These are phyloP conservation scores for Corniculantispora saksenae DNA, from an alignment of 2,329 filamentous ascomycete species.

Conservation along the genomic window DNA sequence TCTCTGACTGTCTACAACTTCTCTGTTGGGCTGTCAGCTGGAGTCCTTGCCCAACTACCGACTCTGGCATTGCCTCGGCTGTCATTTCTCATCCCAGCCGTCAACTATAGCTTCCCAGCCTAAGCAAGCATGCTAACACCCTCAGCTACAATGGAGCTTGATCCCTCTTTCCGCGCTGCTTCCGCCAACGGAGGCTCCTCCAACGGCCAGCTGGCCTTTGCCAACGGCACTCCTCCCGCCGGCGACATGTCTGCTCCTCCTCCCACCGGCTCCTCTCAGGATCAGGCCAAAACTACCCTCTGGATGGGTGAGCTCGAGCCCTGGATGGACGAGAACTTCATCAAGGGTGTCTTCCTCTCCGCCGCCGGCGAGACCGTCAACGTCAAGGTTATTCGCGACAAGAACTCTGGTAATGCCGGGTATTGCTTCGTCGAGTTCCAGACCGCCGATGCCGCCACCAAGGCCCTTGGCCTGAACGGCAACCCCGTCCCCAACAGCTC, in stretches of 20 bases:
- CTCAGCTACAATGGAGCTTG: constrained; percentile 35
- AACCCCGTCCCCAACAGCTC: constrained; percentile 89
- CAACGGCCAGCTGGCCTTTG: constrained; percentile 37
- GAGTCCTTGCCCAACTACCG: too few relatives aligned
- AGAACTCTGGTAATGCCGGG: constrained; percentile 96
- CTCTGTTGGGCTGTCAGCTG: too few relatives aligned
- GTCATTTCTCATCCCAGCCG: too few relatives aligned
- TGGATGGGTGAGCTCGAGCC: constrained; percentile 97
- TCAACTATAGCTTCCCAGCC: not conserved
- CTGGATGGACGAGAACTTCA: constrained; percentile 99
- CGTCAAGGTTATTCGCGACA: constrained; percentile 99
- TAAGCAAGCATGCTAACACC: not conserved
- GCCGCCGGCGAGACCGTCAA: constrained; percentile 93
- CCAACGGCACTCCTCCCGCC: constrained; percentile 42
- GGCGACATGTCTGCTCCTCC: constrained; percentile 39
- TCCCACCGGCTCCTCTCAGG: constrained; percentile 38
- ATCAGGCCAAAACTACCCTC: constrained; percentile 59
- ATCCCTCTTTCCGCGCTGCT: constrained; percentile 32
- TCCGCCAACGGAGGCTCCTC: constrained; percentile 35
- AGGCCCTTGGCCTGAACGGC: constrained; percentile 88
- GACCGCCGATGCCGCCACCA: constrained; percentile 79
- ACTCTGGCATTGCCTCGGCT: too few relatives aligned
- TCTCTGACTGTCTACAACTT: too few relatives aligned
- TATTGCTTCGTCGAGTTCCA: constrained; percentile 98
- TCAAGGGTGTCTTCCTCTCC: constrained; percentile 87